A percentile compares a stretch with the other conserved stretches of the same genome.
phyloP scores from a whole-genome alignment of 2,329 filamentous ascomycete genomes.

The Cephalotrichum gorgonifer region DNA sequence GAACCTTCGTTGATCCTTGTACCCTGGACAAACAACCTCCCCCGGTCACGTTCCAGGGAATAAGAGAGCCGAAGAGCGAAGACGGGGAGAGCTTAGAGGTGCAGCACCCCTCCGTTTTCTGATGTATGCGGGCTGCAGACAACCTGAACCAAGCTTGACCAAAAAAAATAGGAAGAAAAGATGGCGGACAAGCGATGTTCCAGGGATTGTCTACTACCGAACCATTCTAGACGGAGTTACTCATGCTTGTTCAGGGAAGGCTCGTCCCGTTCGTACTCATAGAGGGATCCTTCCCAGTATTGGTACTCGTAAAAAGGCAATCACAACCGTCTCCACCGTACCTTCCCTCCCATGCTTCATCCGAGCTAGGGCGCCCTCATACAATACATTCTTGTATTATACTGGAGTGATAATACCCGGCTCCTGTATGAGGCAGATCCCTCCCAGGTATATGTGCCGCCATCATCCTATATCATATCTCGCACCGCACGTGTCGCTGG shows the following conservation, averaged over 20 bases:
- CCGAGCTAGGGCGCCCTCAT: background rate
- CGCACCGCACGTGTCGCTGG: background rate
- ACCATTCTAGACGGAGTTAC: too few species aligned
- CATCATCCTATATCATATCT: background rate
- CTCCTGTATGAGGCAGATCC: background rate
- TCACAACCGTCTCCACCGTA: background rate
- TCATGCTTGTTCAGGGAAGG: too few species aligned
- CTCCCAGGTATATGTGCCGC: background rate
- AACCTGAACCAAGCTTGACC: slow-evolving; percentile 3
- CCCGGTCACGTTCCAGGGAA: background rate
- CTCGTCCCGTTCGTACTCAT: background rate
- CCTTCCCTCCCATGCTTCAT: background rate
- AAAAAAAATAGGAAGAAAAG: background rate
- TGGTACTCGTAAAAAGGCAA: background rate
- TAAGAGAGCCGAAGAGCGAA: background rate
- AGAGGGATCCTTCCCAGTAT: background rate
- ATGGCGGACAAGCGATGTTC: background rate
- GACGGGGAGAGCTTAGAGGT: too few species aligned
- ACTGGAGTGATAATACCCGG: background rate
- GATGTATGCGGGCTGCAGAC: background rate
- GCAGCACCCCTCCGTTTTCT: background rate
- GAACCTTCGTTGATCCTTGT: background rate
- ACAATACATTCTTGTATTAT: too few species aligned
- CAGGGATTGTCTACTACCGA: background rate
- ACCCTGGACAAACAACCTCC: background rate